These are phyloP conservation scores for Colletotrichum agaves DNA, from an alignment of 2,329 filamentous ascomycete species.

Conservation along the genomic window DNA sequence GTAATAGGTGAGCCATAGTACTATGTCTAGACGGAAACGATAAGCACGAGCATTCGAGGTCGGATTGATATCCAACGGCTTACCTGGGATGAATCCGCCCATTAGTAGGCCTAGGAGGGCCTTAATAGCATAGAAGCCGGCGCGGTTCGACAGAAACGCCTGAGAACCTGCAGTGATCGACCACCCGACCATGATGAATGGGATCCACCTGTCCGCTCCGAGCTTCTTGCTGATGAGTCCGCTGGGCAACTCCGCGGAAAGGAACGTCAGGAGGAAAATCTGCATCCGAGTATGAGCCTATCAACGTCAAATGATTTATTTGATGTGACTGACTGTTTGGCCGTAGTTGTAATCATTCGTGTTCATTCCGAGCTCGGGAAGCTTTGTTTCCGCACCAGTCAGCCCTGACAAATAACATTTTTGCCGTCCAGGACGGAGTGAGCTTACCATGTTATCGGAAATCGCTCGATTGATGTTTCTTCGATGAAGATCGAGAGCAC, in stretches of 20 bases:
- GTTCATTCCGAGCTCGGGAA: slow-evolving; percentile 52
- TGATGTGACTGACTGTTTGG: slow-evolving; percentile 45
- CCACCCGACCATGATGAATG: slow-evolving; percentile 54
- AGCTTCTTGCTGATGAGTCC: slow-evolving; percentile 62
- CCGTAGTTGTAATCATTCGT: slow-evolving; percentile 60
- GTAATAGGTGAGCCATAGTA: slow-evolving; percentile 47
- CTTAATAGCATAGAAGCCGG: slow-evolving; percentile 54
- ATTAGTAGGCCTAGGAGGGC: slow-evolving; percentile 58
- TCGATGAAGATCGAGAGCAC: slow-evolving; percentile 57
- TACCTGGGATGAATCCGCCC: slow-evolving; percentile 62
- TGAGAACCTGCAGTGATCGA: slow-evolving; percentile 53
- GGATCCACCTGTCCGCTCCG: slow-evolving; percentile 59
- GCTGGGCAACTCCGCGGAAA: slow-evolving; percentile 60
- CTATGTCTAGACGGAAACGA: slow-evolving; percentile 40
- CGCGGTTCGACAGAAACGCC: slow-evolving; percentile 48
- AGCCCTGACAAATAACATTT: neutral
- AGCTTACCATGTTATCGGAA: slow-evolving; percentile 50
- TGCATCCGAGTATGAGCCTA: slow-evolving; percentile 37
- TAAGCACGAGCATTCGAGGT: slow-evolving; percentile 1
- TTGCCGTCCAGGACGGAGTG: neutral
- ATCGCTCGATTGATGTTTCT: slow-evolving; percentile 58
- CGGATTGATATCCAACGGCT: neutral
- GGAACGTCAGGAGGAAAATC: slow-evolving; percentile 57
- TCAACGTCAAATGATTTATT: neutral
- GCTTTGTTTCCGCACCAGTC: slow-evolving; percentile 37